Conservation (phyloP, 352 stramenopile species). For the Phytophthora pseudosyringae region DNA sequence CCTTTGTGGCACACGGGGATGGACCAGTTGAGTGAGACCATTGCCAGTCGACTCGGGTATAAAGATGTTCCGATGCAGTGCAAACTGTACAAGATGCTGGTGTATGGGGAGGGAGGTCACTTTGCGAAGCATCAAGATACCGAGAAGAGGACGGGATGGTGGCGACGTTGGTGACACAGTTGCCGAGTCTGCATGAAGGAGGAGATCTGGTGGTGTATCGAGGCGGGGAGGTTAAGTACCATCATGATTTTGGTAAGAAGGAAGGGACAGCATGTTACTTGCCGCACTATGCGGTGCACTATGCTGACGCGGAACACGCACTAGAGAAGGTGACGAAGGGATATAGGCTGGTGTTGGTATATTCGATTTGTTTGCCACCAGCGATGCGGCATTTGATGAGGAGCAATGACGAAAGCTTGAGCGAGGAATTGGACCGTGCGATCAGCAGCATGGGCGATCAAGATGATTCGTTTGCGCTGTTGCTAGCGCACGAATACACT, state of each 20-base stretch:
- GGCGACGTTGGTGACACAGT: slow-evolving; percentile 49
- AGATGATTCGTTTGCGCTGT: too few species aligned
- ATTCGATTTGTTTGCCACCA: slow-evolving; percentile 33
- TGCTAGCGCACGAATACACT: slow-evolving; percentile 26
- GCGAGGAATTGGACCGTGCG: slow-evolving; percentile 10
- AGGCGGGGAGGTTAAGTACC: slow-evolving; percentile 2
- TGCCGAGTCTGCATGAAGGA: slow-evolving; percentile 33
- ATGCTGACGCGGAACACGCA: slow-evolving; percentile 33
- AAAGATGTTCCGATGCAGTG: slow-evolving; percentile 23
- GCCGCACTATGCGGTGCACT: slow-evolving; percentile 32
- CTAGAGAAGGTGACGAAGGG: too few species aligned
- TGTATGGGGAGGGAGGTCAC: too few species aligned
- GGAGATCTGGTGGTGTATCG: slow-evolving; percentile 35
- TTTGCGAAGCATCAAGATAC: slow-evolving; percentile 54
- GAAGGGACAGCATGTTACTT: slow-evolving; percentile 13
- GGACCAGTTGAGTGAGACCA: slow-evolving; percentile 3
- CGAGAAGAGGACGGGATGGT: slow-evolving; percentile 66
- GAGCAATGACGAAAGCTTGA: slow-evolving; percentile 3
- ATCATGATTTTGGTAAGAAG: slow-evolving; percentile 32
- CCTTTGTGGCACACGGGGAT: slow-evolving; percentile 5
- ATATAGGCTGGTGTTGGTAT: slow-evolving; percentile 30
- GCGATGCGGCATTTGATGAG: too few species aligned
- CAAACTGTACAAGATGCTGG: slow-evolving; percentile 55
- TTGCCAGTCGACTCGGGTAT: slow-evolving; percentile 21
- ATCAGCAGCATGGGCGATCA: too few species aligned